Percentiles rank a stretch among this genome's conserved stretches.
These are phyloP conservation scores for Termitomyces sp. DNA, from an alignment of 768 basidiomycete genomes.

Conservation along the genomic window DNA sequence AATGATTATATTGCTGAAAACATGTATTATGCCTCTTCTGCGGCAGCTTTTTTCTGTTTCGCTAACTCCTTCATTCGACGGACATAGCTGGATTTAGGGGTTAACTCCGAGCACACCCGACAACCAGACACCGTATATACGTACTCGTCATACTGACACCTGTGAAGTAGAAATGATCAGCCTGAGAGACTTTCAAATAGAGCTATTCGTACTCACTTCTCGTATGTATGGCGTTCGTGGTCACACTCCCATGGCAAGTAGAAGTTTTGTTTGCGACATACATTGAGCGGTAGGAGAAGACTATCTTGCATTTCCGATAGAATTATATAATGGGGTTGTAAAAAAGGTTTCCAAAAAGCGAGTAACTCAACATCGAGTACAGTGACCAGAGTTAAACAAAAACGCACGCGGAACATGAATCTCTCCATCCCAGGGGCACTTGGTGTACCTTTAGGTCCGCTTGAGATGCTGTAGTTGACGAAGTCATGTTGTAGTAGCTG, in stretches of 20 bases:
- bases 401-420: slow-evolving; percentile 87
- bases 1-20: slow-evolving; percentile 5
- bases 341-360: neutral
- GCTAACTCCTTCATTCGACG: slow-evolving; percentile 83
- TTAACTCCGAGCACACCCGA: slow-evolving; percentile 7
- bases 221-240: slow-evolving; percentile 79
- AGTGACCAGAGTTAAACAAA: neutral
- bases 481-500: slow-evolving; percentile 43
- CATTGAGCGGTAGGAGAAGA: slow-evolving; percentile 80
- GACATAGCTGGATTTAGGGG: slow-evolving; percentile 52
- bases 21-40: slow-evolving; percentile 29
- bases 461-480: slow-evolving; percentile 77
- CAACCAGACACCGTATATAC: slow-evolving; percentile 22
- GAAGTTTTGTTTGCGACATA: slow-evolving; percentile 70
- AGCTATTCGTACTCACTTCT: slow-evolving; percentile 52
- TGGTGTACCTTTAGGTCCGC: slow-evolving; percentile 68
- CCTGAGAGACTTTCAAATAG: neutral
- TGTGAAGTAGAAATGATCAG: slow-evolving; percentile 21
- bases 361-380: slow-evolving; percentile 4
- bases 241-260: slow-evolving; percentile 95
- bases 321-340: neutral
- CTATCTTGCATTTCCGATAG: slow-evolving; percentile 32
- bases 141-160: slow-evolving; percentile 95
- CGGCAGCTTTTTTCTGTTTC: slow-evolving; percentile 52
- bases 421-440: slow-evolving; percentile 82